Evolutionary conservation across 2,329 filamentous ascomycete genomes (phyloP).

Genomic region (Trichoderma pleuroti): DNA sequence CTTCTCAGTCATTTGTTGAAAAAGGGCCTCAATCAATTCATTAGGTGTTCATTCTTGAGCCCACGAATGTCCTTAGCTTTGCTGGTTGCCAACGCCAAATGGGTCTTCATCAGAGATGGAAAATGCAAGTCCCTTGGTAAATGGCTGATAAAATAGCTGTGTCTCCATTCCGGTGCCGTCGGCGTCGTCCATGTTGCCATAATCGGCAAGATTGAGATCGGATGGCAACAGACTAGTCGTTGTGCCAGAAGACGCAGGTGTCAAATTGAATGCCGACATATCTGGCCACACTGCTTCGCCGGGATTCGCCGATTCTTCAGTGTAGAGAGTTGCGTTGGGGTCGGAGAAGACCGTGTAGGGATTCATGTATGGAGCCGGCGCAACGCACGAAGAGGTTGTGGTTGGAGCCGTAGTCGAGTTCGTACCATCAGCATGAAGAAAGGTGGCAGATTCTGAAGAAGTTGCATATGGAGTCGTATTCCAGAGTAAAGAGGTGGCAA

Average conservation of each 20-base stretch:
- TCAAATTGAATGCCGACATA: neutral
- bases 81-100: neutral
- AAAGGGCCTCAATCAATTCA: neutral
- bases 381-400: neutral
- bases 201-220: neutral
- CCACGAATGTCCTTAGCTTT: neutral
- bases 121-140: neutral
- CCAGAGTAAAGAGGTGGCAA: neutral
- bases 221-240: neutral
- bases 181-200: too few relatives aligned
- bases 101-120: neutral
- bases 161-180: neutral
- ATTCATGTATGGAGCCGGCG: neutral
- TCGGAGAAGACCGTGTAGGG: neutral
- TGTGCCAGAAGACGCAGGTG: neutral
- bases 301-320: neutral
- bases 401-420: neutral
- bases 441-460: neutral
- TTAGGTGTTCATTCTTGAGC: neutral
- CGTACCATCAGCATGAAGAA: neutral
- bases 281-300: neutral
- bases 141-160: neutral
- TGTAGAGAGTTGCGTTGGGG: neutral
- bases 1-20: neutral
- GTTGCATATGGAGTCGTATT: neutral